Evolutionary conservation across 768 basidiomycete genomes (phyloP).

Genomic region (Trametopsis cervina): DNA sequence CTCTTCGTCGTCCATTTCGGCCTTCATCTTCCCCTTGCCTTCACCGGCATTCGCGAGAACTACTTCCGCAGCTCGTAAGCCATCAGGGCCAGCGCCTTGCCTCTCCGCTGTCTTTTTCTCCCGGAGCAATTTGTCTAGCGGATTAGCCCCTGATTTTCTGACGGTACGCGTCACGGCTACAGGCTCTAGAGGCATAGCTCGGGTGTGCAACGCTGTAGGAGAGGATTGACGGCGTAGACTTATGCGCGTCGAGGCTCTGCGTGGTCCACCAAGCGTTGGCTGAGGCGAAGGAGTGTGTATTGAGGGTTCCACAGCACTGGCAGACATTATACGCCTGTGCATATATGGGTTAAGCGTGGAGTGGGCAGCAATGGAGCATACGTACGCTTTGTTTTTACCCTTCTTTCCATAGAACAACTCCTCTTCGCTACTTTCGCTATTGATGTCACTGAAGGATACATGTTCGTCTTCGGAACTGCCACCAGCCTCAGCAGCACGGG

Average conservation of each 20-base stretch:
- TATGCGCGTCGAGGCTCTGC: slow-evolving; percentile 14
- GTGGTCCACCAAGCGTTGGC: too few species aligned
- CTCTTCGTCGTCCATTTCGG: slow-evolving; percentile 21
- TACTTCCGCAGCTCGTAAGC: slow-evolving; percentile 16
- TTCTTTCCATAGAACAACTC: slow-evolving; percentile 2
- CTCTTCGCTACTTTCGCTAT: slow-evolving; percentile 2
- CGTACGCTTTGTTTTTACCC: background rate
- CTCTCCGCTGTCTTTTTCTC: slow-evolving; percentile 20
- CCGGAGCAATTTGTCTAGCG: slow-evolving; percentile 37
- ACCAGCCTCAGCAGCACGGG: slow-evolving; percentile 33
- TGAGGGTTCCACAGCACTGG: background rate
- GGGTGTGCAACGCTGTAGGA: background rate
- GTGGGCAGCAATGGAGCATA: background rate
- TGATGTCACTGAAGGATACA: slow-evolving; percentile 19
- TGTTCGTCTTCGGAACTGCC: slow-evolving; percentile 30
- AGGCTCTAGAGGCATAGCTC: slow-evolving; percentile 4
- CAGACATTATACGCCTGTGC: background rate
- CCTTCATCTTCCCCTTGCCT: slow-evolving; percentile 11
- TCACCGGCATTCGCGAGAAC: background rate
- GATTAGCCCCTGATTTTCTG: slow-evolving; percentile 29
- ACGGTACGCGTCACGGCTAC: background rate
- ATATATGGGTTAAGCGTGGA: background rate
- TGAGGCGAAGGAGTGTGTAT: background rate
- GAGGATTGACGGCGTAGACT: slow-evolving; percentile 16
- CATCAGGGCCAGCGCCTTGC: slow-evolving; percentile 16